A percentile compares a stretch with the other conserved stretches of the same genome.
phyloP scores from a whole-genome alignment of 2,329 filamentous ascomycete genomes.

The Fusarium sp. region DNA sequence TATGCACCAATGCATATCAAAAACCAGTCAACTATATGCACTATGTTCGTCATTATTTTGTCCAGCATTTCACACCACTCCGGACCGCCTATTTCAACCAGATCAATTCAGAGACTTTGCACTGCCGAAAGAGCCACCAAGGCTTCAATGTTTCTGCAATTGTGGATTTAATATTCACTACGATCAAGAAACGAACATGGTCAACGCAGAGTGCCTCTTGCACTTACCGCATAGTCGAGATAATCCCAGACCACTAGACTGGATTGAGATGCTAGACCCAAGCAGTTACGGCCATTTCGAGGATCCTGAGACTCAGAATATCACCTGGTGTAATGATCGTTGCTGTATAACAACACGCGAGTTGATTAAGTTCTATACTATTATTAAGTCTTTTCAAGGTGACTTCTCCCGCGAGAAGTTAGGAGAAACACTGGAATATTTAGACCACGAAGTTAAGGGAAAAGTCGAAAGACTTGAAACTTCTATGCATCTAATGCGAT shows the following conservation, averaged over 20 bases:
- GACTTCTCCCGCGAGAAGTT: no score
- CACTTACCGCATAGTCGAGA: not conserved
- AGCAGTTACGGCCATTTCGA: not conserved
- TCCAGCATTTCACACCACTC: not conserved
- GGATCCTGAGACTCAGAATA: not conserved
- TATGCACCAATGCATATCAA: not conserved
- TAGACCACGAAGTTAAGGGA: no score
- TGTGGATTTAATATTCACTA: not conserved
- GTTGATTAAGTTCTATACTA: not conserved
- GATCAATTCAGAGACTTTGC: not conserved
- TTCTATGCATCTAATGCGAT: no score
- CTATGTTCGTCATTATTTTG: not conserved
- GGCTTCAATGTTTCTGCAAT: not conserved
- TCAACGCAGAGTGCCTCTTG: not conserved
- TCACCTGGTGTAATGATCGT: not conserved
- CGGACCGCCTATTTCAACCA: not conserved
- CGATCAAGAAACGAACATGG: not conserved
- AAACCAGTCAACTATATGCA: not conserved
- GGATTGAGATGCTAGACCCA: not conserved
- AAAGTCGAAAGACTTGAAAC: no score
- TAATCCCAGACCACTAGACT: not conserved
- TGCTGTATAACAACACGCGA: not conserved
- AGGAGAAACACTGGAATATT: no score
- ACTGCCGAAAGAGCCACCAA: not conserved
- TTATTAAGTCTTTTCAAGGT: not conserved